Conservation (phyloP, 192 early-diverging fungal species). For the Backusella parvicylindrica region DNA sequence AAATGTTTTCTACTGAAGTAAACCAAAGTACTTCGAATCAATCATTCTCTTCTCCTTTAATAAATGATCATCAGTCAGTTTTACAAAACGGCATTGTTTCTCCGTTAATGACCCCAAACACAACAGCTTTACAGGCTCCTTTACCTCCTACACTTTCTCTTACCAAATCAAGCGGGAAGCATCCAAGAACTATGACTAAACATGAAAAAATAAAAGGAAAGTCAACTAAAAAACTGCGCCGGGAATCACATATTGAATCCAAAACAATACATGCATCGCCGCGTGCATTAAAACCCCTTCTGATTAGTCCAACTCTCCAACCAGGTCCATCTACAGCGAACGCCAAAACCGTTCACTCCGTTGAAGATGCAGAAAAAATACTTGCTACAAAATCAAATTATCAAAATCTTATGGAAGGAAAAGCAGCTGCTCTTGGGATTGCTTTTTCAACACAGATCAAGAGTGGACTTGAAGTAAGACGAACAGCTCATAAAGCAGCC, state of each 20-base stretch:
- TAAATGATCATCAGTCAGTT: not conserved
- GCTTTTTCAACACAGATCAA: conserved; percentile 72
- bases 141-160: not conserved
- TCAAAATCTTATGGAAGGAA: conserved; percentile 84
- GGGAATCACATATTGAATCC: not conserved
- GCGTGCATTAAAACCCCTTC: conserved; percentile 28
- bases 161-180: not conserved
- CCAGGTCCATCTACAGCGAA: conserved; percentile 21
- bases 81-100: not conserved
- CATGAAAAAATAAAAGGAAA: not conserved
- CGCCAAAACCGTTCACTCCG: not conserved
- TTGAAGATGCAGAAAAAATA: conserved; percentile 33
- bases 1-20: not conserved
- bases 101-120: not conserved
- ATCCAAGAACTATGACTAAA: not conserved
- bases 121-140: not conserved
- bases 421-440: conserved; percentile 76
- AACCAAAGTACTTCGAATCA: not conserved
- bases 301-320: conserved; percentile 46
- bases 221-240: conserved; percentile 5
- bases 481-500: conserved; percentile 91
- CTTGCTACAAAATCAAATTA: conserved; percentile 68
- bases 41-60: not conserved
- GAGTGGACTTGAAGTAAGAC: conserved; percentile 74
- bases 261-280: conserved; percentile 16